These are phyloP conservation scores for Erythrobasidium hasegawianum DNA, from an alignment of 1,284 basidiomycete species.

Conservation along the genomic window DNA sequence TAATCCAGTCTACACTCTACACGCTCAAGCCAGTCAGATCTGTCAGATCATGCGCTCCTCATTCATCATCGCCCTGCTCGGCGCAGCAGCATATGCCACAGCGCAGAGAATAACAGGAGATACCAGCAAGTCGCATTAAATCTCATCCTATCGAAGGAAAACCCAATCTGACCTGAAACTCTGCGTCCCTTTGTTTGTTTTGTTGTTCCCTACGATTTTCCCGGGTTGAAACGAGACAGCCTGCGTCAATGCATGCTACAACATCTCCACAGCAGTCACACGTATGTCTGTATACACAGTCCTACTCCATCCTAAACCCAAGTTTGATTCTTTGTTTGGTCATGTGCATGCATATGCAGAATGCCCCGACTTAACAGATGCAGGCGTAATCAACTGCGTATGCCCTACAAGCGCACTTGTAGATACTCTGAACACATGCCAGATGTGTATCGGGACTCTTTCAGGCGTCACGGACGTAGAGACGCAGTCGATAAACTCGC, in stretches of 20 bases:
- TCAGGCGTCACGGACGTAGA: conserved; percentile 21
- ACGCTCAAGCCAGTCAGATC: background rate
- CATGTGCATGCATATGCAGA: too few species aligned
- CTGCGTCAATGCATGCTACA: conserved; percentile 31
- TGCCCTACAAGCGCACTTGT: conserved; percentile 15
- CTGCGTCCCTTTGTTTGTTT: background rate
- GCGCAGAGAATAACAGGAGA: conserved; percentile 34
- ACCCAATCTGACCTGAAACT: background rate
- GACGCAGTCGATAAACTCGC: conserved; percentile 24
- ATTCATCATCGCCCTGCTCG: background rate
- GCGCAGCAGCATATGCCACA: conserved; percentile 1
- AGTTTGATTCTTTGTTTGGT: too few species aligned
- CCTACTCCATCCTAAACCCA: too few species aligned
- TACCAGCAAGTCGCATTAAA: conserved; percentile 1
- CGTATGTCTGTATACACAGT: conserved; percentile 27
- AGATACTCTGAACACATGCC: conserved; percentile 16
- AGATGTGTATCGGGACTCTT: conserved; percentile 18
- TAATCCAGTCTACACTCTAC: too few species aligned
- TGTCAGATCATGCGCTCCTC: conserved; percentile 5
- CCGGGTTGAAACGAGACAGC: background rate
- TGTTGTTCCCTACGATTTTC: background rate
- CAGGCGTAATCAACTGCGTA: conserved; percentile 32
- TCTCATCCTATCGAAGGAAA: background rate
- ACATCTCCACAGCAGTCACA: conserved; percentile 29
- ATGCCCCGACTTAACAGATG: conserved; percentile 29